phyloP scores from a whole-genome alignment of 768 basidiomycete genomes.

The Jaapia argillacea region DNA sequence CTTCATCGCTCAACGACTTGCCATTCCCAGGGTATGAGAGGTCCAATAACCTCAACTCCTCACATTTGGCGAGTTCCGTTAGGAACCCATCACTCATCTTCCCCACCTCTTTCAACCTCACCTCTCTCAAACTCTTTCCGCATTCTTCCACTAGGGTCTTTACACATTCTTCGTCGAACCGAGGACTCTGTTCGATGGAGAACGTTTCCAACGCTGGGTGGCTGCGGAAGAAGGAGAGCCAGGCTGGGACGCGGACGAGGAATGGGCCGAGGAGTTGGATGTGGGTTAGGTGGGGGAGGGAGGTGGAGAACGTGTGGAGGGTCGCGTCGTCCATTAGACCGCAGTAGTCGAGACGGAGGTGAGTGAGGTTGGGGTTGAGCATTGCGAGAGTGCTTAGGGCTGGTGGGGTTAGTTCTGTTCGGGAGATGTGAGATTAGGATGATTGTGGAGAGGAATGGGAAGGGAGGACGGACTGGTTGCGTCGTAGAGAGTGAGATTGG shows the following conservation, averaged over 20 bases:
- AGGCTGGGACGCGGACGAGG: slow-evolving; percentile 62
- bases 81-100: slow-evolving; percentile 59
- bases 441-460: not conserved
- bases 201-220: slow-evolving; percentile 61
- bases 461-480: slow-evolving; percentile 62
- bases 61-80: slow-evolving; percentile 34
- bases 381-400: slow-evolving; percentile 62
- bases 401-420: slow-evolving; percentile 56
- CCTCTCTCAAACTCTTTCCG: slow-evolving; percentile 44
- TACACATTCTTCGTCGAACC: slow-evolving; percentile 69
- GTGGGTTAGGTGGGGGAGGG: slow-evolving; percentile 55
- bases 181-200: slow-evolving; percentile 76
- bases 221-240: slow-evolving; percentile 64
- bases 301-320: slow-evolving; percentile 45
- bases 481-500: slow-evolving; percentile 70
- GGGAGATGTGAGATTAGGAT: not conserved
- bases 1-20: slow-evolving; percentile 42
- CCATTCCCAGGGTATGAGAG: slow-evolving; percentile 45
- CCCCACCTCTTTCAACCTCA: slow-evolving; percentile 75
- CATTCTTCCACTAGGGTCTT: slow-evolving; percentile 41
- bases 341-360: slow-evolving; percentile 76
- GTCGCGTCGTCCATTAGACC: slow-evolving; percentile 67
- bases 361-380: slow-evolving; percentile 78
- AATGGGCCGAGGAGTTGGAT: slow-evolving; percentile 85
- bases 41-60: slow-evolving; percentile 51